Percentiles rank a stretch among this genome's conserved stretches.
phyloP scores from a whole-genome alignment of 805 yeast species.

The Maudiozyma saulgeensis region DNA sequence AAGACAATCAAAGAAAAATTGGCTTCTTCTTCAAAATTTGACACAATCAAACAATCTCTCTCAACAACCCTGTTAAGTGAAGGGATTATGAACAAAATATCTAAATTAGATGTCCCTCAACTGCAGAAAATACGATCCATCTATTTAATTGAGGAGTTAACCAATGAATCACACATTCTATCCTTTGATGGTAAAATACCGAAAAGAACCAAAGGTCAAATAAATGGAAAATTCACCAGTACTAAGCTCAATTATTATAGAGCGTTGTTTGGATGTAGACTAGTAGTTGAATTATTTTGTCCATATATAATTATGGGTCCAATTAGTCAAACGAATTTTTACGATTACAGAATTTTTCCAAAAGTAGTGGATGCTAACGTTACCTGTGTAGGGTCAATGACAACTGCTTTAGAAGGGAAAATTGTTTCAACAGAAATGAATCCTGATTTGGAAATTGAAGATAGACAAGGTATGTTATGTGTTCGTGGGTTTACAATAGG shows the following conservation, averaged over 20 bases:
- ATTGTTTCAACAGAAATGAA: constrained; percentile 30
- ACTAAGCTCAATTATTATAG: constrained; percentile 34
- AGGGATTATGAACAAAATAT: constrained; percentile 38
- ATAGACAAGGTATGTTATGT: constrained; percentile 41
- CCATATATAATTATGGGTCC: constrained; percentile 43
- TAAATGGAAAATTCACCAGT: constrained; percentile 13
- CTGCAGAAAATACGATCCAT: constrained; percentile 32
- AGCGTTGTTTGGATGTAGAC: constrained; percentile 39
- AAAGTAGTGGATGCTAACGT: constrained; percentile 22
- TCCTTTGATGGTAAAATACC: constrained; percentile 13
- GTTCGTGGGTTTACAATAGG: constrained; percentile 64
- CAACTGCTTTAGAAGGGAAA: constrained; percentile 54
- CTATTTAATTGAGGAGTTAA: constrained; percentile 30
- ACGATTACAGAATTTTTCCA: constrained; percentile 47
- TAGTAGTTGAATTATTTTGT: constrained; percentile 41
- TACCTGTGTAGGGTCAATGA: constrained; percentile 45
- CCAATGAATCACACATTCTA: constrained; percentile 9
- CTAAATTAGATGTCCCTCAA: constrained; percentile 16
- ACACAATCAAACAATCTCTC: constrained; percentile 22
- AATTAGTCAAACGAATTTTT: constrained; percentile 46
- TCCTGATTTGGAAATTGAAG: constrained; percentile 26
- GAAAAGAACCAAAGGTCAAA: constrained; percentile 7
- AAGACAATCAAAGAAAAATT: background rate
- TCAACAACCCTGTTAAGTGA: constrained; percentile 37
- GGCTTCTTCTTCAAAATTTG: too few species aligned